Evolutionary conservation across 192 early-diverging fungal species (phyloP), one percentile per base, ranked within the genome.

Genomic region (Gryganskiella cystojenkinii): DNA sequence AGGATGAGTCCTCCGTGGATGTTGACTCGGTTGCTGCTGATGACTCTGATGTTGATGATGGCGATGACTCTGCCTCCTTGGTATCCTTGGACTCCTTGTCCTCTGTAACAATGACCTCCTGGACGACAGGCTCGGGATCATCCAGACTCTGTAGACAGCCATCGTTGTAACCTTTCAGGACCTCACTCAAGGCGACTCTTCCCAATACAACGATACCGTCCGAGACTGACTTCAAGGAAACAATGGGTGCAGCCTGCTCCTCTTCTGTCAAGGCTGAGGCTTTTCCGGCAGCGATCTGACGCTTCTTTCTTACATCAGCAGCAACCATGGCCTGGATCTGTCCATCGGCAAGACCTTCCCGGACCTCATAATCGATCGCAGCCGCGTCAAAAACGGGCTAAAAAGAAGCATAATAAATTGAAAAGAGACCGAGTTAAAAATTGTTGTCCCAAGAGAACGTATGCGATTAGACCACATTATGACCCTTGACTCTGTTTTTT

Each of bases 371-470:
- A 49, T 83, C 81, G 62, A 83, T 6, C 45, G 81, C 81, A n/a
- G 81, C 76, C 22, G 81, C 81, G 34, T 75, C 78, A 28, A 83
- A 79, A 4, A 83, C 76, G 44, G 81, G 81, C 81, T 83, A 79
- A 51, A n/a, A 31, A 27, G 34, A 64, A 40, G 46, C 14, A 1
- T 34, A 31, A 27, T 20, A 19, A 43, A 45, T 34, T 14, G 19
- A n/a, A 35, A 24, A 19, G 3, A 14, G 51, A 30, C 30, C 31
- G 33, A 5, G 17, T 19, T 8, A 9, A 31, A 19, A 8, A 2
- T 52, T 13, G 19, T 22, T 40, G 9, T 3, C 20, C 19, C 15
- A 47, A 34, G 19, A 27, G 4, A 34, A 24, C 27, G 37, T 43
- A n/a, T n/a, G n/a, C n/a, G n/a, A n/a, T n/a, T n/a, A n/a, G n/a